phyloP scores from a whole-genome alignment of 2,329 filamentous ascomycete species.

The Sphaerulina vaccinii region DNA sequence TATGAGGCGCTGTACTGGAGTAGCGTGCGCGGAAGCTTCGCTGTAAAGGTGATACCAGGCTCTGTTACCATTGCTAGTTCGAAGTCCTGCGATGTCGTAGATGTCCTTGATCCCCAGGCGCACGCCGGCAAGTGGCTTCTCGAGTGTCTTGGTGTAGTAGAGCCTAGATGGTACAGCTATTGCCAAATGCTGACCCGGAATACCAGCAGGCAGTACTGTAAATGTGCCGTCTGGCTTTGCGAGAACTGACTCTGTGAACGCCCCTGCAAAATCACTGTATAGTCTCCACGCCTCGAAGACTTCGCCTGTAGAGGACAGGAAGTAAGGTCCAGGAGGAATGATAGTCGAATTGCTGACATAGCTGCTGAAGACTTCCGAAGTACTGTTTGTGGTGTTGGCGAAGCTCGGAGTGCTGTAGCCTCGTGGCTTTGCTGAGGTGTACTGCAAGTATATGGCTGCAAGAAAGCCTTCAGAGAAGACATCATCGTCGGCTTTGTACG shows the following conservation, averaged over 20 bases:
- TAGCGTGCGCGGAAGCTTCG: conserved; percentile 47
- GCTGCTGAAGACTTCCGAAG: conserved; percentile 22
- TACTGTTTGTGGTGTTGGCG: conserved; percentile 18
- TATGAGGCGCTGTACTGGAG: conserved; percentile 56
- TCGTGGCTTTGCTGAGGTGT: conserved; percentile 16
- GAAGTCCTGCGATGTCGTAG: conserved; percentile 57
- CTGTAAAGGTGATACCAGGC: conserved; percentile 58
- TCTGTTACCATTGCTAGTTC: conserved; percentile 57
- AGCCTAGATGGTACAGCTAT: conserved; percentile 60
- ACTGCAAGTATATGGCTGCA: conserved; percentile 34
- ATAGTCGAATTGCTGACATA: conserved; percentile 21
- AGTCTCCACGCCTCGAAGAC: conserved; percentile 52
- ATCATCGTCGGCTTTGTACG: conserved; percentile 41
- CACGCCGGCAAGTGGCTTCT: conserved; percentile 60
- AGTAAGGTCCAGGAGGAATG: conserved; percentile 52
- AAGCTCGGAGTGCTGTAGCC: conserved; percentile 9
- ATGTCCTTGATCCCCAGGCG: conserved; percentile 65
- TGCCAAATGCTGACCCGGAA: conserved; percentile 44
- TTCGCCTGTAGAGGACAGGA: conserved; percentile 47
- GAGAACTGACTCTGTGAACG: conserved; percentile 51
- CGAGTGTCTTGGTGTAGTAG: conserved; percentile 54
- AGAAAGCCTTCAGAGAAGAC: conserved; percentile 45
- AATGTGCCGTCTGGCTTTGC: conserved; percentile 42
- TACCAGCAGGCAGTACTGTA: conserved; percentile 44
- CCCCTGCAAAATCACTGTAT: conserved; percentile 51